Base-by-base conservation (phyloP, 139 green algal genomes). In the Zygnema cylindricum region DNA sequence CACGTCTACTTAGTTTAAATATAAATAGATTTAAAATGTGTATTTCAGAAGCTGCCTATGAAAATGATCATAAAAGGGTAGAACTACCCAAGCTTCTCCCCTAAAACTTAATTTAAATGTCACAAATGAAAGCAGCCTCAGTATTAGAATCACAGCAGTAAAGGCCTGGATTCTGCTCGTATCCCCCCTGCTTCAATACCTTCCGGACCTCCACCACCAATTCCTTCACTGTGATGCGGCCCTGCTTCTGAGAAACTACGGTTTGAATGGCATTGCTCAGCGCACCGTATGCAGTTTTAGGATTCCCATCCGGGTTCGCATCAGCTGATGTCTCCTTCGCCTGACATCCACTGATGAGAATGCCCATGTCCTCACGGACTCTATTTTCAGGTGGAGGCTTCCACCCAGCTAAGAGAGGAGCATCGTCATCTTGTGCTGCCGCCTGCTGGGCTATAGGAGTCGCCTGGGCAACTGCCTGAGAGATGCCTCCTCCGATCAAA, bases 291-390 rank as follows among this genome's bases (percentile, higher is more conserved):
- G 30, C 25, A 30, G 25, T 25, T 25, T 73, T 30, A 30, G 57
- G 57, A 30, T 73, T 73, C 30, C 57, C 57, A 30, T 73, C 57
- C 22, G 73, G 21, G 43, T 43, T 43, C 22, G 73, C 73, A 81
- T 81, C 73, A 22, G 73, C 73, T 33, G 73, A 81, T 69, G 73
- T 81, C 22, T 81, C 73, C 22, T 81, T 81, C 42, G 21, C 22
- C 73, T 81, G 73, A 43, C 73, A 81, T 35, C 73, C 73, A 22
- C 73, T 81, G 21, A 81, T 22, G 22, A 81, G 73, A 43, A 81
- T 81, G 73, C 73, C 73, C 73, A 81, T 81, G 73, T 81, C 73
- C 35, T 40, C 22, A 40, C 21, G 21, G 43, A 81, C 22, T 40
- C 22, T 81, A 40, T 21, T 25, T 35, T 73, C 22, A 21, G 21